Evolutionary conservation across 2,329 filamentous ascomycete genomes (phyloP), one percentile per base, ranked within the genome.

Genomic region (Pyrenophora teres): DNA sequence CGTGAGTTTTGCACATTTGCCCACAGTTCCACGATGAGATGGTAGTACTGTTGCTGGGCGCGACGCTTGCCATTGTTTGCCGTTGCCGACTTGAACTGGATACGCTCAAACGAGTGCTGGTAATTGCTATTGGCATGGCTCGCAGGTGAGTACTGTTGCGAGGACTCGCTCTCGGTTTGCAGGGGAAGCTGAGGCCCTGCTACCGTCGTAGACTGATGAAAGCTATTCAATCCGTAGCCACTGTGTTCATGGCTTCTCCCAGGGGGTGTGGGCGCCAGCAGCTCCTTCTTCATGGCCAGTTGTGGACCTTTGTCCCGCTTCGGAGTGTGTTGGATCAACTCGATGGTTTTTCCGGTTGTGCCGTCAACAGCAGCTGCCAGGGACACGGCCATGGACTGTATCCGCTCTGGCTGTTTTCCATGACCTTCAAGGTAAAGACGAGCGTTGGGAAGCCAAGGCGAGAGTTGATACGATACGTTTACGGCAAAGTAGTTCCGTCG

Each of bases 51-150:
- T 69, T 97, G 92, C 15, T 92, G 90, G 1, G 92, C 92, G 50
- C 92, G 82, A 61, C 92, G 83, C 73, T 96, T 96, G 40, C 92
- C 92, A 62, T 97, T 97, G 76, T 96, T 97, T 19, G 91, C 90
- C 0, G 92, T 96, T 1, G 92, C 92, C 59, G 90, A 90, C 72
- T 96, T 95, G 81, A 96, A 97, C 65, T 96, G 92, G 44, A 96
- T 94, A 9, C 92, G 86, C 69, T 96, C 92, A 69, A 95, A 97
- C 0, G 80, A 83, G 50, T 87, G 82, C n/a, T 79, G 78, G 6
- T 73, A 76, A 10, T 63, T 70, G 46, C 63, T 72, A 23, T 57
- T 68, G 0, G 64, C 58, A 40, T 74, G 72, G 40, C 63, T 68
- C 3, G 72, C 58, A 4, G 74, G 65, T 10, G 70, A 69, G 50